These are phyloP conservation scores for Amanita thiersii DNA, from an alignment of 768 basidiomycete genomes.

Conservation along the genomic window DNA sequence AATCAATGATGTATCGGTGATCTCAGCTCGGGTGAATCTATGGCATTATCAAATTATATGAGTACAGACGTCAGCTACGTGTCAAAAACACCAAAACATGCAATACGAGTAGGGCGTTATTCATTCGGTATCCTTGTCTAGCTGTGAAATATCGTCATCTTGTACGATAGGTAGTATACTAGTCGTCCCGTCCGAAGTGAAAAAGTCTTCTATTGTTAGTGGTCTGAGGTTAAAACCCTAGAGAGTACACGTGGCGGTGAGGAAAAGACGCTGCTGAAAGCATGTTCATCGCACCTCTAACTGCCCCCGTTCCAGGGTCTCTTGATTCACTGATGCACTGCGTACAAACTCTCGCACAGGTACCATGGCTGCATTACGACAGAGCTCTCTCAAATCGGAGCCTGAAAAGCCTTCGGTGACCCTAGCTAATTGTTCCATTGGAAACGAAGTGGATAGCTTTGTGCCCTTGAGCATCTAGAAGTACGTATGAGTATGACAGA, in stretches of 20 bases:
- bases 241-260: too few relatives aligned
- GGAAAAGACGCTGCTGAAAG: too few relatives aligned
- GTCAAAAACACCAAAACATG: conserved; percentile 17
- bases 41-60: too few relatives aligned
- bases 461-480: conserved; percentile 81
- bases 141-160: conserved; percentile 16
- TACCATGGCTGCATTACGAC: conserved; percentile 89
- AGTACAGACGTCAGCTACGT: conserved; percentile 1
- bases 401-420: conserved; percentile 75
- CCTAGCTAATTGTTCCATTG: conserved; percentile 53
- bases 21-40: too few relatives aligned
- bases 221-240: conserved; percentile 79
- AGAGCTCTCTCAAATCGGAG: conserved; percentile 87
- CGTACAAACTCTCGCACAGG: conserved; percentile 83
- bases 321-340: conserved; percentile 31
- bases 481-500: neutral
- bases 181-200: conserved; percentile 29
- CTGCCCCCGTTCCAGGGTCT: conserved; percentile 39
- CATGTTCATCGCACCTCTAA: conserved; percentile 27
- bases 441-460: conserved; percentile 52
- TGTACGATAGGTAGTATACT: conserved; percentile 22
- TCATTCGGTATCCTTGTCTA: conserved; percentile 14
- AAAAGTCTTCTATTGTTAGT: conserved; percentile 64
- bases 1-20: too few relatives aligned
- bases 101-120: neutral